Evolutionary conservation across 1,139 yeast genomes (phyloP), one percentile per base, ranked within the genome.

Genomic region (Kodamaea alishanica): DNA sequence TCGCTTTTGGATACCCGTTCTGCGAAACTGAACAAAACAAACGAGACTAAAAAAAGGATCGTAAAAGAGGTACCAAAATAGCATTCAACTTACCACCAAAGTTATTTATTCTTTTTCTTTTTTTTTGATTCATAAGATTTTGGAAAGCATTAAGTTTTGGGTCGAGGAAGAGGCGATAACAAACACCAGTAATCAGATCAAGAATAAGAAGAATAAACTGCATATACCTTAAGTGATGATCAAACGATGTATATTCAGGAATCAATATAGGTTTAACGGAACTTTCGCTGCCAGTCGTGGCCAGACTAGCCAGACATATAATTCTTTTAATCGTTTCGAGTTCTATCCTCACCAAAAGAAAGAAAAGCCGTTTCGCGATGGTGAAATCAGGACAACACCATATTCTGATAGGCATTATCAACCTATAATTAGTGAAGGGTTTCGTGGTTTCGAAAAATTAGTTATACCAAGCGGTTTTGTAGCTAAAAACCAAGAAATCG

Each of bases 401-500:
- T 61, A 59, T 36, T 54, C 61, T 9, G 66, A 60, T 37, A 58
- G 56, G 35, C 52, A 52, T 34, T 61, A 59, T 37, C 58, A 56
- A 33, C 58, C 61, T 5, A 52, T 61, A n/a, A 58, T 61, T 23
- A 46, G 58, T 25, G 56, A 59, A 36, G 67, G 68, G 1, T 55
- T 52, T 28, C 41, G 41, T 24, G 68, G 67, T 8, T 48, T 61
- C 23, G 55, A 55, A 12, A 56, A 56, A 38, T 42, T 59, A 32
- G 54, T 49, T 8, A 49, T 58, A 7, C 64, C 65, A 1, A 49
- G 48, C 28, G 58, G 56, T 31, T 57, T 55, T 39, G 43, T 41
- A 5, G 63, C 60, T 3, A 41, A 40, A 28, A 84, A 84, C 59
- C 92, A 84, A 53, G 68, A 73, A 35, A 61, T 81, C 5, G 58